These are phyloP conservation scores for Colletotrichum sansevieriae DNA, from an alignment of 2,329 filamentous ascomycete species.

Conservation along the genomic window DNA sequence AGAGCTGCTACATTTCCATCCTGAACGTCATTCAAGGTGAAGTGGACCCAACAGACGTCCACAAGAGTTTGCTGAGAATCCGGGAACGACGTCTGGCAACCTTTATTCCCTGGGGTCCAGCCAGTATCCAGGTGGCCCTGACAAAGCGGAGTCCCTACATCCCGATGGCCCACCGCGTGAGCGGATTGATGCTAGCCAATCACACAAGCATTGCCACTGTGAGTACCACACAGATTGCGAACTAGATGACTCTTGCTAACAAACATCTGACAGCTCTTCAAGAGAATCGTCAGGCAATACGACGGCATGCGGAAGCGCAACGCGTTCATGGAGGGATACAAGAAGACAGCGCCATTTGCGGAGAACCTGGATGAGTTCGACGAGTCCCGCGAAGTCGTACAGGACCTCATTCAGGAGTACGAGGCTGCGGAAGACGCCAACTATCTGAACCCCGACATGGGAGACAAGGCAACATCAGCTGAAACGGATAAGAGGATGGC, in stretches of 20 bases:
- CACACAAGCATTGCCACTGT: conserved; percentile 96
- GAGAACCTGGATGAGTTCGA: conserved; percentile 96
- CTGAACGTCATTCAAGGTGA: conserved; percentile 99
- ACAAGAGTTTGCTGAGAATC: conserved; percentile 97
- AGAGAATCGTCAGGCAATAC: conserved; percentile 92
- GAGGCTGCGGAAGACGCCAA: conserved; percentile 93
- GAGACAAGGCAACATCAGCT: conserved; percentile 64
- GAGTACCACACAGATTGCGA: conserved; percentile 48
- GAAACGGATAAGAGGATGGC: conserved; percentile 66
- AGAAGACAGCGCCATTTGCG: conserved; percentile 92
- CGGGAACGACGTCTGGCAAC: conserved; percentile 93
- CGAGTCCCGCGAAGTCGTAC: conserved; percentile 90
- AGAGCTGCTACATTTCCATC: conserved; percentile 99
- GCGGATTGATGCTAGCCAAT: conserved; percentile 96
- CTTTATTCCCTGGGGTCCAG: conserved; percentile 98
- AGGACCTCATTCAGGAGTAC: conserved; percentile 92
- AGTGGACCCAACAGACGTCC: conserved; percentile 96
- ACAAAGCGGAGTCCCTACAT: conserved; percentile 98
- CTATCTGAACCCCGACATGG: conserved; percentile 83
- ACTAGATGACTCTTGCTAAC: conserved; percentile 5
- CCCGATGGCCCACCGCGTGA: conserved; percentile 92
- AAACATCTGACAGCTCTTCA: conserved; percentile 75
- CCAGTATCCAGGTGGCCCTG: conserved; percentile 95
- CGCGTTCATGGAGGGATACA: conserved; percentile 96
- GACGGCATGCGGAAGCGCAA: conserved; percentile 96